These are phyloP conservation scores for Colletotrichum limetticola DNA, from an alignment of 2,329 filamentous ascomycete species.

Conservation along the genomic window DNA sequence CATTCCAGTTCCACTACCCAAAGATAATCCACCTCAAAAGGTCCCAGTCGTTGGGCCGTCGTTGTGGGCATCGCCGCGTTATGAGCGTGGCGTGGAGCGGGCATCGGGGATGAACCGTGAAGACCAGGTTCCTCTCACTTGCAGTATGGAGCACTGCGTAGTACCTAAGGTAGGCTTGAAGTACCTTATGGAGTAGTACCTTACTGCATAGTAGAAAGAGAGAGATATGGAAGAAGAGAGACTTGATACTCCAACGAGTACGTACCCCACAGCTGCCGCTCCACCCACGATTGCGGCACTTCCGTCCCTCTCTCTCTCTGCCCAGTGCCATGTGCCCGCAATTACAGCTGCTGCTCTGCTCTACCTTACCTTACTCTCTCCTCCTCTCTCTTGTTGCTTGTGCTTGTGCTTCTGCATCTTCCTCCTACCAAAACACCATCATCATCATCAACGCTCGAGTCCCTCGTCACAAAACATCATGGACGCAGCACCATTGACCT, in stretches of 20 bases:
- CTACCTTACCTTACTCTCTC: background rate
- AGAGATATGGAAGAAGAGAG: background rate
- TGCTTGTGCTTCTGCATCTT: constrained; percentile 2
- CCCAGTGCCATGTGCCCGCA: background rate
- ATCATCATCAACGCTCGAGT: constrained; percentile 16
- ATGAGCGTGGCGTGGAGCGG: background rate
- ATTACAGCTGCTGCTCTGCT: no score
- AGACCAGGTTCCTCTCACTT: background rate
- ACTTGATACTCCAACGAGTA: constrained; percentile 1
- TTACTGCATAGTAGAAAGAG: no score
- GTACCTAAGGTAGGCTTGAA: background rate
- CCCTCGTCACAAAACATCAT: constrained; percentile 17
- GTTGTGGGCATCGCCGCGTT: no score
- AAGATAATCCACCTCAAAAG: background rate
- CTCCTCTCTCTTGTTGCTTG: background rate
- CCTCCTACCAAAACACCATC: constrained; percentile 1
- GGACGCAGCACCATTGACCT: constrained; percentile 2
- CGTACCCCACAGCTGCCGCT: constrained; percentile 9
- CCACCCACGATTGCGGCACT: constrained; percentile 33
- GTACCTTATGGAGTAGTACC: background rate
- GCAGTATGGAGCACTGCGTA: no score
- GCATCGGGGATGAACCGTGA: background rate
- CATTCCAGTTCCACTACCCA: background rate
- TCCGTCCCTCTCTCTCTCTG: background rate
- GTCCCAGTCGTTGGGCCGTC: no score